A percentile compares a stretch with the other conserved stretches of the same genome.
Evolutionary conservation across 2,329 filamentous ascomycete genomes (phyloP).

Genomic region (Hymenotorrendiella dingleyae): DNA sequence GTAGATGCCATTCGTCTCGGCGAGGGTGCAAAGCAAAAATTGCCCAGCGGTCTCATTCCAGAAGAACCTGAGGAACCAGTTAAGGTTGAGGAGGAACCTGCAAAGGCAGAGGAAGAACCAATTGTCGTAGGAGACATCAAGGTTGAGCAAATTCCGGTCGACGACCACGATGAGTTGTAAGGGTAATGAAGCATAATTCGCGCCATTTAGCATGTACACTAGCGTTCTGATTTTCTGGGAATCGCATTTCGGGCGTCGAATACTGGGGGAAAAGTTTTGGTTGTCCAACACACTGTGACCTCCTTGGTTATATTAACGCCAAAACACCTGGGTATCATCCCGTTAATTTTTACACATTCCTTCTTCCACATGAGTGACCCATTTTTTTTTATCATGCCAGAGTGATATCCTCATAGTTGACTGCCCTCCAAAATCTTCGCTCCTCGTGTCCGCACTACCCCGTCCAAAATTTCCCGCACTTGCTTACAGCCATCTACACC

Average conservation of each 20-base stretch:
- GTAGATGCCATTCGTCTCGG: constrained; percentile 88
- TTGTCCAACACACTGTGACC: constrained; percentile 33
- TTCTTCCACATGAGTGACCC: constrained; percentile 7
- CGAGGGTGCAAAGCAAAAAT: constrained; percentile 72
- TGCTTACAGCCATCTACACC: constrained; percentile 89
- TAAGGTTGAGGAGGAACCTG: constrained; percentile 37
- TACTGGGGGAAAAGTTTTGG: background rate
- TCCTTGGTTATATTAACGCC: constrained; percentile 5
- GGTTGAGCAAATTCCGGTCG: constrained; percentile 14
- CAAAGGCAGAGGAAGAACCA: constrained; percentile 13
- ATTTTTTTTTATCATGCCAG: background rate
- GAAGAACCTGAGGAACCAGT: constrained; percentile 36
- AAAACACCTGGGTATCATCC: constrained; percentile 23
- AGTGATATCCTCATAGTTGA: constrained; percentile 42
- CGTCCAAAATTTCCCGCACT: constrained; percentile 74
- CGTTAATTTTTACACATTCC: background rate
- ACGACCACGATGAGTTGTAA: constrained; percentile 21
- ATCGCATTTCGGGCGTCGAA: background rate
- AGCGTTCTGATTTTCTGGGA: constrained; percentile 1
- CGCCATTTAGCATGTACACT: constrained; percentile 8
- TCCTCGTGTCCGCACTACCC: constrained; percentile 68
- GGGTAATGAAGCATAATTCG: background rate
- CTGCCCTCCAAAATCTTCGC: constrained; percentile 55
- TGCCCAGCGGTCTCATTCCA: constrained; percentile 56
- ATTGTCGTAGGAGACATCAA: constrained; percentile 14